Base-by-base conservation (phyloP, 1,284 basidiomycete genomes). In the Vanrija sp. region DNA sequence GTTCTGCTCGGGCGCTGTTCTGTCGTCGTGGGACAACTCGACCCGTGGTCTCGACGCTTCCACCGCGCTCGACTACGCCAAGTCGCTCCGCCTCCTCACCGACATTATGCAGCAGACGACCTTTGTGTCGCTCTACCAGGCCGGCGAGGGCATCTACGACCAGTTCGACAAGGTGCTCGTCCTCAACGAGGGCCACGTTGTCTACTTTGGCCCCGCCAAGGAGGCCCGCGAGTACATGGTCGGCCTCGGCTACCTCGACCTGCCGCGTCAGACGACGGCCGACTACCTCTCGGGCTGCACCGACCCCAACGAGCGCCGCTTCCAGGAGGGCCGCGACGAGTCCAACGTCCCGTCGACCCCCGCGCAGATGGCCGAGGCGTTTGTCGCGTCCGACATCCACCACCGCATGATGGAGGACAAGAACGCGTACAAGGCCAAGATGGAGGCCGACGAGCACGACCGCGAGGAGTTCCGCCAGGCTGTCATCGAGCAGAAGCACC, bases 291-390 rank as follows among this genome's bases (percentile, higher is more conserved):
- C 84, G 5, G 73, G 72, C 40, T 75, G 79, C 67, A 80, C 89
- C 12, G 89, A 93, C 71, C 82, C 84, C 3, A 91, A 91, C 68
- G 89, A 93, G 78, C 86, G 90, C 45, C 87, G 87, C 68, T 91
- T 90, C 71, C 84, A 87, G 2, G 81, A 85, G 5, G 89, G 86
- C 14, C 82, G 82, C 40, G 83, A 85, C 34, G 81, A 79, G 3
- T 62, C 64, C 6, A 83, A 87, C 62, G 87, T 88, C 0, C 91
- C 92, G 0, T 83, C 83, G 5, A 83, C 86, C 0, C 83, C 92
- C 0, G 83, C 86, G 61, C 81, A 78, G 15, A 82, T 96, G 56
- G 91, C 87, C 65, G 74, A 76, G 34, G 86, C 86, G 0, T 95
- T 84, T 78, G 73, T 71, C n/a, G 67, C 75, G 6, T 88, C 86